A percentile compares a stretch with the other conserved stretches of the same genome.
Evolutionary conservation across 352 stramenopile species (phyloP).

Genomic region (Peronospora farinosa): DNA sequence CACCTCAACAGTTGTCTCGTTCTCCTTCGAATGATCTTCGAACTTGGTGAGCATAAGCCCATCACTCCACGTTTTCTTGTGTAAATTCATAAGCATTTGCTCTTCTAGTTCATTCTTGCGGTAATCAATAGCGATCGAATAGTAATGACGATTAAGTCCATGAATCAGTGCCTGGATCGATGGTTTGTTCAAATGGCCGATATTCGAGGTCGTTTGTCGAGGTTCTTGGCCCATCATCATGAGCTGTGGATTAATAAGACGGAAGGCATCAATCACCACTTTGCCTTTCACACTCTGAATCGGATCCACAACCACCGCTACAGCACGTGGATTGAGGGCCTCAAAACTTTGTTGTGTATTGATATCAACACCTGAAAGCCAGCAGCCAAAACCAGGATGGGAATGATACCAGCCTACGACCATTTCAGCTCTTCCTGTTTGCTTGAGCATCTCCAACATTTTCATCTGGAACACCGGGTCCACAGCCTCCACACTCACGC

Average conservation of each 20-base stretch:
- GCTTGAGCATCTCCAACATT: constrained; percentile 99
- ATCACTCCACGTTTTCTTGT: constrained; percentile 96
- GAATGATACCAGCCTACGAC: constrained; percentile 99
- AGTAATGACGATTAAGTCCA: constrained; percentile 98
- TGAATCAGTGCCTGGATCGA: constrained; percentile 99
- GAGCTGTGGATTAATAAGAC: constrained; percentile 97
- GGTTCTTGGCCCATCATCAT: constrained; percentile 98
- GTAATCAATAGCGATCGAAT: constrained; percentile 96
- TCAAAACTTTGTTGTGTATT: constrained; percentile 99
- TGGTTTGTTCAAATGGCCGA: constrained; percentile 98
- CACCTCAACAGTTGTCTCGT: constrained; percentile 89
- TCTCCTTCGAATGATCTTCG: constrained; percentile 91
- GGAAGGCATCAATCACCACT: constrained; percentile 99
- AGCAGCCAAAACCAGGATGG: constrained; percentile 99
- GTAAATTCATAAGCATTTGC: constrained; percentile 99
- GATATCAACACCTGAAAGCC: constrained; percentile 98
- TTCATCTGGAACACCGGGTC: constrained; percentile 99
- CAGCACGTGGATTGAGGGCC: constrained; percentile 93
- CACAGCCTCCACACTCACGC: constrained; percentile 95
- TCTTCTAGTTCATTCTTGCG: constrained; percentile 99
- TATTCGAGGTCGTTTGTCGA: constrained; percentile 97
- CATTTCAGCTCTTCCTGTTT: constrained; percentile 93
- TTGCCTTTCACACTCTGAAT: constrained; percentile 99
- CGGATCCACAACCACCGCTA: constrained; percentile 99
- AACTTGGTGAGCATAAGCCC: constrained; percentile 93